These are phyloP conservation scores for Fusarium buxicola DNA, from an alignment of 2,329 filamentous ascomycete genomes.

Conservation along the genomic window DNA sequence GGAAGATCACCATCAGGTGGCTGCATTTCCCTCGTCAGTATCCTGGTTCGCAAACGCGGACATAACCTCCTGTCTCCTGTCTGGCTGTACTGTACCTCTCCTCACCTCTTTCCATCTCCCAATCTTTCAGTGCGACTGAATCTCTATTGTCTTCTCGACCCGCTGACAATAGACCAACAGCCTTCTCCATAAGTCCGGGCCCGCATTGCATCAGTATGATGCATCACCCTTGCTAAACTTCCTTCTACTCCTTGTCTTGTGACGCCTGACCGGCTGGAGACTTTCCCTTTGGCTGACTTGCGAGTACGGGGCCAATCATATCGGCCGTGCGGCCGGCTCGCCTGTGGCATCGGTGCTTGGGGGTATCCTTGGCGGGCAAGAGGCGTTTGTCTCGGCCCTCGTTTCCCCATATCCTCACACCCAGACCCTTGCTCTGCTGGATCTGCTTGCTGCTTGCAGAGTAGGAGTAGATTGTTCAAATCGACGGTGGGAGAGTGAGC, in stretches of 20 bases:
- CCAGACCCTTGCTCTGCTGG: conserved; percentile 38
- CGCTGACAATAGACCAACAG: conserved; percentile 40
- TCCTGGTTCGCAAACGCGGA: conserved; percentile 13
- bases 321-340: conserved; percentile 26
- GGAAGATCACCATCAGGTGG: conserved; percentile 31
- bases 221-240: conserved; percentile 36
- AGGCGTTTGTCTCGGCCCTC: conserved; percentile 44
- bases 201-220: conserved; percentile 47
- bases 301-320: conserved; percentile 42
- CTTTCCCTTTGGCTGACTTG: conserved; percentile 35
- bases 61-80: conserved; percentile 22
- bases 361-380: conserved; percentile 41
- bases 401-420: conserved; percentile 36
- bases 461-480: conserved; percentile 17
- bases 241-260: conserved; percentile 40
- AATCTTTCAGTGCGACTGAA: conserved; percentile 11
- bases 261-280: conserved; percentile 39
- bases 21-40: conserved; percentile 27
- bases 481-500: not conserved
- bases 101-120: conserved; percentile 18
- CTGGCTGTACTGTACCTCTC: conserved; percentile 10
- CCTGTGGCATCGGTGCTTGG: conserved; percentile 23
- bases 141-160: conserved; percentile 24
- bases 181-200: conserved; percentile 42
- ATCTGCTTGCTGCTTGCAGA: conserved; percentile 22